These are phyloP conservation scores for Blastocystis sp. DNA, from an alignment of 352 stramenopile species.

Conservation along the genomic window DNA sequence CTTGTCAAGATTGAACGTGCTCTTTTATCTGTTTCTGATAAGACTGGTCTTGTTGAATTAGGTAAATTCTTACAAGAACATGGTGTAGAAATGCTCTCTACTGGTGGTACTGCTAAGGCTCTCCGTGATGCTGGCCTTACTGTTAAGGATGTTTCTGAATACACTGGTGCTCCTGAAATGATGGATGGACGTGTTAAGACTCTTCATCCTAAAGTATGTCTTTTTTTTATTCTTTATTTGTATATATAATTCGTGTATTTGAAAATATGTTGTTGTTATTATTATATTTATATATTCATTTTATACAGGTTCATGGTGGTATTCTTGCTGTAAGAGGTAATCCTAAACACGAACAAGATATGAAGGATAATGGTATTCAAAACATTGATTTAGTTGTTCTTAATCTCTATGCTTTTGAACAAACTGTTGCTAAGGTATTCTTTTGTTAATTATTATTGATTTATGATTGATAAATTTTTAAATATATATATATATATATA, in stretches of 20 bases:
- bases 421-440: slow-evolving; percentile 69
- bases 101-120: slow-evolving; percentile 83
- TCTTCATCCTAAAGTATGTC: slow-evolving; percentile 72
- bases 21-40: slow-evolving; percentile 95
- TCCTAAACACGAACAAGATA: slow-evolving; percentile 77
- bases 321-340: slow-evolving; percentile 90
- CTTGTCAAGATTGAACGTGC: slow-evolving; percentile 63
- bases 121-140: slow-evolving; percentile 74
- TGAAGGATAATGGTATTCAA: slow-evolving; percentile 76
- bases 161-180: slow-evolving; percentile 89
- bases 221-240: neutral
- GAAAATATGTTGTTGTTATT: no score
- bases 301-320: slow-evolving; percentile 72
- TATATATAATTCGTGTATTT: no score
- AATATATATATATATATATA: no score
- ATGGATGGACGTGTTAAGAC: slow-evolving; percentile 98
- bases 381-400: slow-evolving; percentile 94
- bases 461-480: no score
- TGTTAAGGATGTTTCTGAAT: slow-evolving; percentile 82
- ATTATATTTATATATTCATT: no score
- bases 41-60: slow-evolving; percentile 85
- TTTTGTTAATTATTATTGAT: no score
- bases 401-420: slow-evolving; percentile 97
- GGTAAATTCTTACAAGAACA: slow-evolving; percentile 69
- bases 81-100: slow-evolving; percentile 87